Evolutionary conservation across 768 basidiomycete species (phyloP).

Genomic region (Podaxis pistillaris): DNA sequence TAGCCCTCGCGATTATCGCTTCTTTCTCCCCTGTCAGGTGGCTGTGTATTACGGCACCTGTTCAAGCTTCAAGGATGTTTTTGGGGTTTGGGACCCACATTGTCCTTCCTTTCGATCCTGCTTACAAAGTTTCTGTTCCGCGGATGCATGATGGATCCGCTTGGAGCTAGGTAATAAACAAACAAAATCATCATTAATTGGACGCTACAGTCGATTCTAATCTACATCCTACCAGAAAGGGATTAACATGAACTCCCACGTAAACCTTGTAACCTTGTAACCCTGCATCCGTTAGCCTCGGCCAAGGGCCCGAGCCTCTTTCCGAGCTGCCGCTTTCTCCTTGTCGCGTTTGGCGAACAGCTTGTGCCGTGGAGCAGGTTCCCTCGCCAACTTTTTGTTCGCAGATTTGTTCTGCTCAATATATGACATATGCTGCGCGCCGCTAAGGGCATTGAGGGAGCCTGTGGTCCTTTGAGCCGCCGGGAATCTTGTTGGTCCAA

Average conservation of each 20-base stretch:
- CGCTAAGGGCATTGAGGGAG: slow-evolving; percentile 79
- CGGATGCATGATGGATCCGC: too few species aligned
- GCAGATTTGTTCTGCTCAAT: slow-evolving; percentile 89
- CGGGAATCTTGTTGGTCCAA: slow-evolving; percentile 73
- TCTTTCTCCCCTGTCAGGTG: slow-evolving; percentile 8
- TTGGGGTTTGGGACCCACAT: neutral
- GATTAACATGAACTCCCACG: slow-evolving; percentile 1
- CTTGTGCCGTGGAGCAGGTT: slow-evolving; percentile 62
- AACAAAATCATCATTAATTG: neutral
- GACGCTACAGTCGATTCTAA: neutral
- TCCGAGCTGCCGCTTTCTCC: slow-evolving; percentile 56
- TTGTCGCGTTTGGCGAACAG: slow-evolving; percentile 83
- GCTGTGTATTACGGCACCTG: slow-evolving; percentile 13
- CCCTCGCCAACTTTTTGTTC: slow-evolving; percentile 74
- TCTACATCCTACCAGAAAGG: slow-evolving; percentile 5
- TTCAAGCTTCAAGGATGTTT: neutral
- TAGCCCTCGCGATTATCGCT: slow-evolving; percentile 4
- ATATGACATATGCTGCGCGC: slow-evolving; percentile 91
- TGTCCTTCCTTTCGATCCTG: neutral
- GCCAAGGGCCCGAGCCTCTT: slow-evolving; percentile 34
- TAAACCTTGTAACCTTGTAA: slow-evolving; percentile 8
- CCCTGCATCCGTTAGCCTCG: slow-evolving; percentile 8
- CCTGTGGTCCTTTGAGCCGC: slow-evolving; percentile 76
- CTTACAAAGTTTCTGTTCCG: neutral
- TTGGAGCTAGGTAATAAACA: neutral